Base-by-base conservation (phyloP, 441 rosid species). In the Erodium trifolium region DNA sequence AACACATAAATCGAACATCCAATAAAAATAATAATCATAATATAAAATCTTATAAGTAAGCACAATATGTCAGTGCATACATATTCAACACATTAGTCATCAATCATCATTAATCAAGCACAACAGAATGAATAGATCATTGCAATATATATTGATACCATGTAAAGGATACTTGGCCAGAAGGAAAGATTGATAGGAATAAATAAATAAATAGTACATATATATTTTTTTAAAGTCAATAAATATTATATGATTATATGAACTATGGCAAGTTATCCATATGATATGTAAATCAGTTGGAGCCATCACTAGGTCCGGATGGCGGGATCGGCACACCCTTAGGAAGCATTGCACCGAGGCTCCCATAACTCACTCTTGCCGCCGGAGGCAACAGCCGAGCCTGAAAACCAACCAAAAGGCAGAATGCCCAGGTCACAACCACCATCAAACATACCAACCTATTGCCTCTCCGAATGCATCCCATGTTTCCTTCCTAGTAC, bases 281-380 rank as follows among this genome's bases (percentile, higher is more conserved):
- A 23, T 23, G 27, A 23, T 23, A 23, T 23, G 2, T 23, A 23
- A 23, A 67, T 72, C 53, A 71, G 67, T 85, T 81, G 55, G 80
- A 81, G 63, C 6, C 67, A 47, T 81, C 82, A 69, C 86, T 80
- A 2, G 85, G 84, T 11, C 85, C 88, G 3, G 91, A 87, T 34
- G 87, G 88, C n/a, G 87, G 88, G 70, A 79, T 67, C 0, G 78
- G 82, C 68, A 70, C 62, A 31, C 87, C 86, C 74, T 80, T 80
- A 0, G 86, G 88, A 34, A 83, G 79, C 86, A 81, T 81, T 4
- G 75, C 59, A 3, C 41, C 17, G 29, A 87, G 68, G 5, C 13
- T 35, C 67, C 53, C 34, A 31, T 72, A 70, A 11, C 71, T 69
- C 5, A 27, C 63, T 51, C 73, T 43, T 39, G 53, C 62, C 0